Evolutionary conservation across 495 filamentous ascomycete species (phyloP).

Genomic region (Penicillium parvum): DNA sequence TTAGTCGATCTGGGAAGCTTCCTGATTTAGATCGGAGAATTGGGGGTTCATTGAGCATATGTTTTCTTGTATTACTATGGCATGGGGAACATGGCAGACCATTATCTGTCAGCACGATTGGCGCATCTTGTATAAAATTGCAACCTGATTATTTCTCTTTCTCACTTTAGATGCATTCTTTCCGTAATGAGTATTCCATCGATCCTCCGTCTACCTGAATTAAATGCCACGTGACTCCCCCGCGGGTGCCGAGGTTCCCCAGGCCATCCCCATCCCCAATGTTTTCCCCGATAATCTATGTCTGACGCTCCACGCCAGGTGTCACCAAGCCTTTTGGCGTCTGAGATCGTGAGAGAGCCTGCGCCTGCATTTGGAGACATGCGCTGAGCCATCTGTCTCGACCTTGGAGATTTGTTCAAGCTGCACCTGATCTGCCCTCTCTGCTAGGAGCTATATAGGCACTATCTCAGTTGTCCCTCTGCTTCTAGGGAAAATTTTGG

Average conservation of each 20-base stretch:
- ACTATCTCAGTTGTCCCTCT: neutral
- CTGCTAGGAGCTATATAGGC: no score
- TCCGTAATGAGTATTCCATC: no score
- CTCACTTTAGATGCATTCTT: no score
- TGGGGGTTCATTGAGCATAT: conserved; percentile 12
- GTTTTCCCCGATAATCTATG: neutral
- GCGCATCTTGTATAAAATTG: conserved; percentile 37
- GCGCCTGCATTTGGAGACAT: no score
- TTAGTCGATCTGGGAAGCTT: neutral
- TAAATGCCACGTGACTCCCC: conserved; percentile 9
- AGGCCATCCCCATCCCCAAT: conserved; percentile 5
- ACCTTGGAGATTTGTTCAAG: neutral
- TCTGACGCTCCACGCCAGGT: neutral
- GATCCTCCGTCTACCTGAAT: neutral
- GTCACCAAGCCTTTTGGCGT: neutral
- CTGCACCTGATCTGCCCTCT: no score
- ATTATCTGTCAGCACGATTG: conserved; percentile 33
- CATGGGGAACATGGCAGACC: conserved; percentile 26
- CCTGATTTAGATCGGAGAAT: conserved; percentile 6
- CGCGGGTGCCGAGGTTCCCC: conserved; percentile 18
- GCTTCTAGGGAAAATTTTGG: neutral
- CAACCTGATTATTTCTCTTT: conserved; percentile 22
- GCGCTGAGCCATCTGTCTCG: no score
- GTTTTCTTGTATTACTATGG: conserved; percentile 32
- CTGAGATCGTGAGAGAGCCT: no score